These are phyloP conservation scores for Basidiobolus meristosporus DNA, from an alignment of 371 early-diverging fungal species.

Conservation along the genomic window DNA sequence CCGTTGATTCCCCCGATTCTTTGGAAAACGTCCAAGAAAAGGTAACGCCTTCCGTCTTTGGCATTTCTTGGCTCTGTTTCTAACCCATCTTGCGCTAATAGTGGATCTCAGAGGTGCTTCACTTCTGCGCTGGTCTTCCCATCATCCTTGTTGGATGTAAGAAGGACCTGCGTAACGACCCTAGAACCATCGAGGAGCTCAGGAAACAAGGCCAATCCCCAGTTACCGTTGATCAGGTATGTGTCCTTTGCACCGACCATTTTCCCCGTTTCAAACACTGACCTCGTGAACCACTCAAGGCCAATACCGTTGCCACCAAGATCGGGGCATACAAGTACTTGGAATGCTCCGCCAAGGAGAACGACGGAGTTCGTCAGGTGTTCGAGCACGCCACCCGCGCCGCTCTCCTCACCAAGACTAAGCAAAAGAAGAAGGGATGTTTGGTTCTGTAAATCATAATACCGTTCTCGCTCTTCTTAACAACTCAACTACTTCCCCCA, in stretches of 20 bases:
- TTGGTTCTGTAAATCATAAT: conserved; percentile 29
- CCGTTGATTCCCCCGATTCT: too few relatives aligned
- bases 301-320: conserved; percentile 42
- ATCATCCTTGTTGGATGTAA: too few relatives aligned
- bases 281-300: too few relatives aligned
- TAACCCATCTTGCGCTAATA: conserved; percentile 9
- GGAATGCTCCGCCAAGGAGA: conserved; percentile 87
- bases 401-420: conserved; percentile 41
- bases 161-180: conserved; percentile 77
- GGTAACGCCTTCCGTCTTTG: too few relatives aligned
- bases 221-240: too few relatives aligned
- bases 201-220: conserved; percentile 55
- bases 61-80: too few relatives aligned
- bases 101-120: conserved; percentile 88
- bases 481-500: too few relatives aligned
- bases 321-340: conserved; percentile 82
- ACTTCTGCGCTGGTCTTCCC: too few relatives aligned
- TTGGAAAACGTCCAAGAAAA: conserved; percentile 80
- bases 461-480: too few relatives aligned
- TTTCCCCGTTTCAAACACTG: too few relatives aligned
- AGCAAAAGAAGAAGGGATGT: conserved; percentile 17
- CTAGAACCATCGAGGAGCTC: conserved; percentile 54
- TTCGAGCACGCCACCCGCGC: conserved; percentile 85
- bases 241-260: too few relatives aligned
- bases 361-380: conserved; percentile 84